Percentiles rank a stretch among this genome's conserved stretches.
Conservation (phyloP, 2,329 filamentous ascomycete species). For the Hypoxylon sp. region DNA sequence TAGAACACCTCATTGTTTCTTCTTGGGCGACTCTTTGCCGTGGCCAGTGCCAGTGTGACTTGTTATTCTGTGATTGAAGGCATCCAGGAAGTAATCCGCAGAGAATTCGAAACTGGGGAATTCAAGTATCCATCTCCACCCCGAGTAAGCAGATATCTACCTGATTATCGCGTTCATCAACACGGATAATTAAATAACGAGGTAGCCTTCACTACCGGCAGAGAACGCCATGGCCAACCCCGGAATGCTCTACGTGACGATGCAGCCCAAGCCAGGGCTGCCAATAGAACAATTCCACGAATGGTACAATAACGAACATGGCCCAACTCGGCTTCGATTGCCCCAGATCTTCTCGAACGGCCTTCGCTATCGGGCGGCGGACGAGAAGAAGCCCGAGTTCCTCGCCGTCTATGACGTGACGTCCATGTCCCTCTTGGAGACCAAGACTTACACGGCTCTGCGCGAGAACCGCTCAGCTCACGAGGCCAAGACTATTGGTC, state of each 20-base stretch:
- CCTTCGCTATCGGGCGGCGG: conserved; percentile 79
- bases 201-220: conserved; percentile 1
- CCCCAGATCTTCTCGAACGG: conserved; percentile 81
- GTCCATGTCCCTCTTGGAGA: conserved; percentile 77
- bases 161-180: not conserved
- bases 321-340: conserved; percentile 81
- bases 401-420: conserved; percentile 86
- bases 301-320: conserved; percentile 96
- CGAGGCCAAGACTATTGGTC: conserved; percentile 66
- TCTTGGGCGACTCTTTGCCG: conserved; percentile 8
- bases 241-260: conserved; percentile 86
- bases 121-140: conserved; percentile 6
- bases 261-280: conserved; percentile 79
- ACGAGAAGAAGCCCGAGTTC: conserved; percentile 74
- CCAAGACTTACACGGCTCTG: conserved; percentile 76
- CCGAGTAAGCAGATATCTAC: conserved; percentile 10
- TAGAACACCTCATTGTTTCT: conserved; percentile 26
- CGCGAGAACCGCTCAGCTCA: conserved; percentile 68
- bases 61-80: conserved; percentile 11
- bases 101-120: not conserved
- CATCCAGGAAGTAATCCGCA: conserved; percentile 10
- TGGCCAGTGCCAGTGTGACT: not conserved
- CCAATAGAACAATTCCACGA: conserved; percentile 82
- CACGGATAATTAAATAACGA: conserved; percentile 17
- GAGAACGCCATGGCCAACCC: conserved; percentile 59